These are phyloP conservation scores for Globisporangium lucens DNA, from an alignment of 352 stramenopile species.

Conservation along the genomic window DNA sequence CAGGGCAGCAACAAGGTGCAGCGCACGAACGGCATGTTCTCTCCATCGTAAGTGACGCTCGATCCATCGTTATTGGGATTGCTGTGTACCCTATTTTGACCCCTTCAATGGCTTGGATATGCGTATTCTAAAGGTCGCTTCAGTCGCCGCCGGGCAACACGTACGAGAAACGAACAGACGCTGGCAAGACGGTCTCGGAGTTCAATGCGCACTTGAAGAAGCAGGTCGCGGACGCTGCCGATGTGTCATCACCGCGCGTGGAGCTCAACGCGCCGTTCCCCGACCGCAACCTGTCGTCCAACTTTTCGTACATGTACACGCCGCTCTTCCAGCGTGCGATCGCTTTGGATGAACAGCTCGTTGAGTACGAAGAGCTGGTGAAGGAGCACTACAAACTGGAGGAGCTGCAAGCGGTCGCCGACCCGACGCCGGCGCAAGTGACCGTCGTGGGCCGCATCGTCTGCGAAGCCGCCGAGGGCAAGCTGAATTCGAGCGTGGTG, in stretches of 20 bases:
- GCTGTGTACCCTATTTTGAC: not conserved
- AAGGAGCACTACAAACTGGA: constrained; percentile 62
- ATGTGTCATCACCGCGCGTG: constrained; percentile 4
- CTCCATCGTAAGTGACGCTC: constrained; percentile 40
- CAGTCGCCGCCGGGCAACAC: constrained; percentile 64
- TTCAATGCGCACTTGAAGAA: constrained; percentile 77
- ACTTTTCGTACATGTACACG: constrained; percentile 83
- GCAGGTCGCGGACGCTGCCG: constrained; percentile 26
- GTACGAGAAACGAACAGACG: constrained; percentile 78
- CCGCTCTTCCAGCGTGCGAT: constrained; percentile 73
- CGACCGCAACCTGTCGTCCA: constrained; percentile 54
- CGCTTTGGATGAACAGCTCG: constrained; percentile 71
- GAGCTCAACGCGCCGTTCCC: constrained; percentile 43
- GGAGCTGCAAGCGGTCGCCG: constrained; percentile 59
- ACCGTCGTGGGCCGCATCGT: constrained; percentile 81
- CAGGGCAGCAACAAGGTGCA: constrained; percentile 55
- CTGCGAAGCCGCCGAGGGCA: constrained; percentile 80
- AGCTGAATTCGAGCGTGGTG: constrained; percentile 79
- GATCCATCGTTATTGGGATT: not conserved
- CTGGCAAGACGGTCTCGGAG: constrained; percentile 72
- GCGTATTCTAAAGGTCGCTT: constrained; percentile 32
- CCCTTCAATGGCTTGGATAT: not conserved
- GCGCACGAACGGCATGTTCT: constrained; percentile 72
- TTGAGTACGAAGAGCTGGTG: constrained; percentile 73
- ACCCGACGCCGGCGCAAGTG: constrained; percentile 71